phyloP scores from a whole-genome alignment of 495 filamentous ascomycete genomes.

The Cryomyces minteri region DNA sequence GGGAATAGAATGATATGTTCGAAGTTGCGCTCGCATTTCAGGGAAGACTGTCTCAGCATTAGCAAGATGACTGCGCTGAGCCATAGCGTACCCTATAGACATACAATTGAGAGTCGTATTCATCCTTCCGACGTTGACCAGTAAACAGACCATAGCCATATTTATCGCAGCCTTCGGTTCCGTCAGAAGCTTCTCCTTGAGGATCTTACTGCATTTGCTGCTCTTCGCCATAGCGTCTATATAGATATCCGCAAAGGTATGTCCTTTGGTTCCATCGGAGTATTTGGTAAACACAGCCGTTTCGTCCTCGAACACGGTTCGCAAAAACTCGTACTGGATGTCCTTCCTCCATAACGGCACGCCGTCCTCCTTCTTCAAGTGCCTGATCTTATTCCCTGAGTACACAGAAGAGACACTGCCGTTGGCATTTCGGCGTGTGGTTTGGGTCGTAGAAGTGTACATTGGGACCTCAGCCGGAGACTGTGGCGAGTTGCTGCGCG shows the following conservation, averaged over 20 bases:
- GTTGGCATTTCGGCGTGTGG: conserved; percentile 46
- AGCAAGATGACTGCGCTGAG: conserved; percentile 8
- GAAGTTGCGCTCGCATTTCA: conserved; percentile 95
- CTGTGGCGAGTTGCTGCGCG: not conserved
- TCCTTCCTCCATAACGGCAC: conserved; percentile 93
- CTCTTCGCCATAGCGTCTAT: conserved; percentile 97
- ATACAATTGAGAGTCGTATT: conserved; percentile 96
- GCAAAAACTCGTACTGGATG: conserved; percentile 92
- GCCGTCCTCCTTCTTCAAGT: conserved; percentile 95
- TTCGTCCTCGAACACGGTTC: conserved; percentile 75
- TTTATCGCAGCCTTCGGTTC: conserved; percentile 82
- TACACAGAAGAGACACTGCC: conserved; percentile 50
- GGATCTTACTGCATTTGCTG: conserved; percentile 96
- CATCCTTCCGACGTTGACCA: conserved; percentile 97
- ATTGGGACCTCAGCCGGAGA: conserved; percentile 18
- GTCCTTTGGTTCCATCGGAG: conserved; percentile 48
- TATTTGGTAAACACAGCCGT: conserved; percentile 73
- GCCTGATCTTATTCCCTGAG: conserved; percentile 83
- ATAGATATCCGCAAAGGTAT: conserved; percentile 90
- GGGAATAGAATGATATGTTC: conserved; percentile 96
- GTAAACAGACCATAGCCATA: conserved; percentile 97
- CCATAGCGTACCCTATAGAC: conserved; percentile 8
- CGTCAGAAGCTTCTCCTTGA: conserved; percentile 88
- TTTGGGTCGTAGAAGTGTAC: conserved; percentile 34
- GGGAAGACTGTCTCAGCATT: conserved; percentile 60